Percentiles rank a stretch among this genome's conserved stretches.
Evolutionary conservation across 306 rosid species (phyloP).

Genomic region (Heteromeles arbutifolia): DNA sequence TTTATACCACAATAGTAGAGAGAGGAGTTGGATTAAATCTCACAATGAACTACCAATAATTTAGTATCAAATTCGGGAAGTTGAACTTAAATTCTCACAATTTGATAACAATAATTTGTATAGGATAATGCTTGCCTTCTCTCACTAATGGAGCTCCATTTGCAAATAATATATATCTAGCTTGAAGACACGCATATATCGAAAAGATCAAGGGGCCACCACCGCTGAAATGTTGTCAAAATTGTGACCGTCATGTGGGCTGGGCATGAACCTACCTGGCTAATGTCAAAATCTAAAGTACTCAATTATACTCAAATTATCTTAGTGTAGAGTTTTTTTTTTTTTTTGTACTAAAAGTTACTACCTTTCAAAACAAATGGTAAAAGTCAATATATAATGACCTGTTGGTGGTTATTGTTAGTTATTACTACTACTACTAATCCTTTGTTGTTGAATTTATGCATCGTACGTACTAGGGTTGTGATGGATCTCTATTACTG

Average conservation of each 20-base stretch:
- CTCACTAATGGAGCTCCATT: too few relatives aligned
- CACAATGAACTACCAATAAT: too few relatives aligned
- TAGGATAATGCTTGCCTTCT: too few relatives aligned
- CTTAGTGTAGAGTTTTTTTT: too few relatives aligned
- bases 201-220: not conserved
- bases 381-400: too few relatives aligned
- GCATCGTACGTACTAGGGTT: constrained; percentile 41
- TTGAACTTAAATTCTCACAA: too few relatives aligned
- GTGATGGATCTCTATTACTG: constrained; percentile 72
- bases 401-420: not conserved
- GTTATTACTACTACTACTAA: not conserved
- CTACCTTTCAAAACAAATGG: not conserved
- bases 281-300: too few relatives aligned
- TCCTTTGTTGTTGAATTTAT: not conserved
- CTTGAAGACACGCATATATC: not conserved
- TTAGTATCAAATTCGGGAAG: too few relatives aligned
- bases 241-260: not conserved
- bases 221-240: not conserved
- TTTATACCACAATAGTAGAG: too few relatives aligned
- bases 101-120: too few relatives aligned
- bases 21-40: too few relatives aligned
- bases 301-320: not conserved
- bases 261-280: not conserved
- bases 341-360: too few relatives aligned
- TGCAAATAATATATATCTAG: not conserved